Evolutionary conservation across 176 grass and related monocot species (phyloP), one percentile per base, ranked within the genome.

Genomic region (Juncus effusus): DNA sequence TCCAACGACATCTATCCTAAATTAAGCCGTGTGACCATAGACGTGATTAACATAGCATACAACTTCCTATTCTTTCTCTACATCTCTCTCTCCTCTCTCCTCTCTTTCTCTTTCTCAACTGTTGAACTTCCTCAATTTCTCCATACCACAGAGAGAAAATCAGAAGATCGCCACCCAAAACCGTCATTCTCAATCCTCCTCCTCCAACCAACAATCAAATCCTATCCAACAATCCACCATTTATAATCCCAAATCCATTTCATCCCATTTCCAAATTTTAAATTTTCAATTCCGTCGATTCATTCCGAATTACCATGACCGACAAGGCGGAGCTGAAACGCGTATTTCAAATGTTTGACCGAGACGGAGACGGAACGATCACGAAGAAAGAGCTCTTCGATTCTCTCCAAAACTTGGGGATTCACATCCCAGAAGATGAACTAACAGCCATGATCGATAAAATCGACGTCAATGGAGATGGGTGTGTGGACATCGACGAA

Each of bases 321-420:
- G 84, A 91, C 16, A 56, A 72, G 70, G 70, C 81, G 47, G 88
- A 91, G 65, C 74, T 91, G 39, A 60, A 57, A 74, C 86, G 73
- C 59, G 88, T 91, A 10, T 91, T 91, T 64, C 78, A 81, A 64
- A 91, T 91, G 84, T 91, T 91, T 45, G 88, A 91, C 51, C 79
- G 77, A 59, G 80, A 91, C 13, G 88, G 81, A 2, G 78, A 91
- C 7, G 88, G 88, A 7, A 62, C 72, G 68, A 84, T 91, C 77
- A 91, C 84, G 40, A 87, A 77, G 75, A 73, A 81, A 13, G 88
- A 91, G 57, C 78, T 91, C 2, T 67, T 67, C 3, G 88, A 91
- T 42, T 91, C 84, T 57, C 62, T 91, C 7, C 72, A 69, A 69
- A 87, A 87, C 64, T 74, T 87, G 0, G 88, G 88, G 40, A 91